phyloP scores from a whole-genome alignment of 257 asterid genomes.

The Fraxinus americana region DNA sequence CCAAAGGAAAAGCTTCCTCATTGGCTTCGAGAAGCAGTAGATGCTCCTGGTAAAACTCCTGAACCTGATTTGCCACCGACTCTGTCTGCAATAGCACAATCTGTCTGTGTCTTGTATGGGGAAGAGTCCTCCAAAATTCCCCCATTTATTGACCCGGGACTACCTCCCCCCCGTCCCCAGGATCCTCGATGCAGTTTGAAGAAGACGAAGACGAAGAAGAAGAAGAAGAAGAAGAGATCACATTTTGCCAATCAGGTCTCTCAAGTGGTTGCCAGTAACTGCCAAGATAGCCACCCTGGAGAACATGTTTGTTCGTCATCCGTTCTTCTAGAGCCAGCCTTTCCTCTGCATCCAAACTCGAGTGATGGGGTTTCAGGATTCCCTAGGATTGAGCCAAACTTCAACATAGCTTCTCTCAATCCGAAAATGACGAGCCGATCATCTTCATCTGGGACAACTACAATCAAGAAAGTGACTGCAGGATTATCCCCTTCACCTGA shows the following conservation, averaged over 20 bases:
- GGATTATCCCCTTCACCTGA: slow-evolving; percentile 48
- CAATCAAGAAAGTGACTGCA: slow-evolving; percentile 23
- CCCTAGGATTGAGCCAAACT: slow-evolving; percentile 33
- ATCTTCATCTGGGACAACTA: slow-evolving; percentile 34
- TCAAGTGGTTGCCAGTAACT: slow-evolving; percentile 21
- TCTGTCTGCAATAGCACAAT: slow-evolving; percentile 79
- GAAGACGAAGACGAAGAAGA: slow-evolving; percentile 48
- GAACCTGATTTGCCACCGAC: slow-evolving; percentile 65
- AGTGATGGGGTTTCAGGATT: slow-evolving; percentile 21
- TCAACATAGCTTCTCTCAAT: slow-evolving; percentile 21
- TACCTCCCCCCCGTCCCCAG: slow-evolving; percentile 73
- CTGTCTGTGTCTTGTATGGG: slow-evolving; percentile 82
- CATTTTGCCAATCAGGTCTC: slow-evolving; percentile 27
- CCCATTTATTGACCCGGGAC: slow-evolving; percentile 77
- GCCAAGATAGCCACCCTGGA: slow-evolving; percentile 27
- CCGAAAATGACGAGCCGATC: slow-evolving; percentile 27
- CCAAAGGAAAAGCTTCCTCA: slow-evolving; percentile 71
- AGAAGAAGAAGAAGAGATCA: slow-evolving; percentile 39
- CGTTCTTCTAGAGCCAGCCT: slow-evolving; percentile 28
- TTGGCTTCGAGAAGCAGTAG: slow-evolving; percentile 96
- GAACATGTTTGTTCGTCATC: slow-evolving; percentile 51
- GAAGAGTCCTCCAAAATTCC: slow-evolving; percentile 64
- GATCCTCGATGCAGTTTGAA: slow-evolving; percentile 63
- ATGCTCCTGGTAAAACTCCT: slow-evolving; percentile 47
- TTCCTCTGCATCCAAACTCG: slow-evolving; percentile 33